Conservation (phyloP, 1,284 basidiomycete species). For the Tilletia setariae region DNA sequence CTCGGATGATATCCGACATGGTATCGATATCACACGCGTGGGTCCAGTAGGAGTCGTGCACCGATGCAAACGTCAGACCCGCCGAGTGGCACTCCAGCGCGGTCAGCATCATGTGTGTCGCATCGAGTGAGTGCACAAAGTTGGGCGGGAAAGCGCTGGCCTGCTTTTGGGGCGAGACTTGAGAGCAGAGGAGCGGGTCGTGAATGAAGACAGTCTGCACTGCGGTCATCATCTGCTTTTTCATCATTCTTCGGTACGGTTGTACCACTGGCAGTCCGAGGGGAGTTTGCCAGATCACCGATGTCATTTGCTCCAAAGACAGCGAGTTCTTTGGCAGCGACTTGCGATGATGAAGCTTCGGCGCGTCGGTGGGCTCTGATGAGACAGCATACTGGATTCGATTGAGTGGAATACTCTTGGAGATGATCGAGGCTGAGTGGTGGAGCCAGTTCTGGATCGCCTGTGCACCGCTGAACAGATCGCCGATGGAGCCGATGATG, state of each 20-base stretch:
- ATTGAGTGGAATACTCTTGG: conserved; percentile 78
- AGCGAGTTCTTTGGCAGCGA: neutral
- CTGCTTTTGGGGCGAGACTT: conserved; percentile 83
- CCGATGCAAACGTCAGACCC: conserved; percentile 76
- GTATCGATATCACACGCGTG: conserved; percentile 82
- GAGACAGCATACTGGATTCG: conserved; percentile 64
- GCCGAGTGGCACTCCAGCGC: conserved; percentile 69
- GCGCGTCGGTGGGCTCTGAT: conserved; percentile 20
- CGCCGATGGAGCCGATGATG: conserved; percentile 66
- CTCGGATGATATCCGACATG: conserved; percentile 85
- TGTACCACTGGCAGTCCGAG: conserved; percentile 92
- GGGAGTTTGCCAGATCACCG: conserved; percentile 93
- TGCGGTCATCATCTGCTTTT: conserved; percentile 70
- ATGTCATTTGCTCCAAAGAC: conserved; percentile 78
- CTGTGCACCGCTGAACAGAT: conserved; percentile 87
- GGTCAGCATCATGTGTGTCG: conserved; percentile 97
- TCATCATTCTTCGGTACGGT: conserved; percentile 81
- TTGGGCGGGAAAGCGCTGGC: conserved; percentile 97
- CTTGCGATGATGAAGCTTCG: conserved; percentile 21
- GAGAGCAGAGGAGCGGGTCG: conserved; percentile 74
- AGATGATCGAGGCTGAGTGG: conserved; percentile 74
- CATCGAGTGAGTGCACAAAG: conserved; percentile 95
- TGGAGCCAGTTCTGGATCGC: conserved; percentile 90
- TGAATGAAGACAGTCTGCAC: conserved; percentile 93
- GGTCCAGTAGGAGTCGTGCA: conserved; percentile 99